Percentiles rank a stretch among this genome's conserved stretches.
Conservation (phyloP, 2,329 filamentous ascomycete genomes). For the Lachnellula arida region DNA sequence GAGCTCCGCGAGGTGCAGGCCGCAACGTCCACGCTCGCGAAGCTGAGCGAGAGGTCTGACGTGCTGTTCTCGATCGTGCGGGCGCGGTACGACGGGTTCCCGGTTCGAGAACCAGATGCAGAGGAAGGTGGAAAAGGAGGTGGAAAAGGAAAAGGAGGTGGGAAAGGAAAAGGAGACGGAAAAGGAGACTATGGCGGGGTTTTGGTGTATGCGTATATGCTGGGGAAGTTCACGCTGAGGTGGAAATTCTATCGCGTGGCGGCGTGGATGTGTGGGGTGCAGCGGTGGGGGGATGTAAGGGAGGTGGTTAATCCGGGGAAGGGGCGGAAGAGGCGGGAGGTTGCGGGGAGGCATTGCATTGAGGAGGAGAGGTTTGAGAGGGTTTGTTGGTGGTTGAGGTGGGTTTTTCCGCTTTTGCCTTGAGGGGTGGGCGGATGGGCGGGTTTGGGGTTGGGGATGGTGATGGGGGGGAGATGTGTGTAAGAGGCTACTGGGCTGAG, state of each 20-base stretch:
- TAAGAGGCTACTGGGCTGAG: too few species aligned
- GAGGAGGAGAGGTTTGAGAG: slow-evolving; percentile 28
- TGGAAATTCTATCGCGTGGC: slow-evolving; percentile 34
- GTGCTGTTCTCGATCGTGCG: slow-evolving; percentile 35
- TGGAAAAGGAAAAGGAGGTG: too few species aligned
- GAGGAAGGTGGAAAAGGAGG: too few species aligned
- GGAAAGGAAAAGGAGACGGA: too few species aligned
- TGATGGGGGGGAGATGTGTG: too few species aligned
- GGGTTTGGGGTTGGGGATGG: too few species aligned
- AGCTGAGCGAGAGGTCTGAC: slow-evolving; percentile 36
- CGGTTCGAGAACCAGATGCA: slow-evolving; percentile 24
- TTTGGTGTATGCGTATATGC: slow-evolving; percentile 36
- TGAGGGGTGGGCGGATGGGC: background rate
- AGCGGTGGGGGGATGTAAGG: slow-evolving; percentile 21
- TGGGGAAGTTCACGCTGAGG: slow-evolving; percentile 35
- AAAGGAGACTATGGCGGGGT: too few species aligned
- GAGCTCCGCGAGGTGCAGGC: slow-evolving; percentile 30
- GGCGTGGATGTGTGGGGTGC: slow-evolving; percentile 27
- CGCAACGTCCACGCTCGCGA: slow-evolving; percentile 28
- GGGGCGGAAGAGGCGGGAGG: slow-evolving; percentile 30
- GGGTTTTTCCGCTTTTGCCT: slow-evolving; percentile 35
- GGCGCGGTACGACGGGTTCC: slow-evolving; percentile 34
- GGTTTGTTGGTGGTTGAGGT: slow-evolving; percentile 27
- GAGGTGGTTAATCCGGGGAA: slow-evolving; percentile 37
- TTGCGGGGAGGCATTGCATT: slow-evolving; percentile 33